A percentile compares a stretch with the other conserved stretches of the same genome.
Evolutionary conservation across 768 basidiomycete genomes (phyloP).

Genomic region (Hydnum rufescens): DNA sequence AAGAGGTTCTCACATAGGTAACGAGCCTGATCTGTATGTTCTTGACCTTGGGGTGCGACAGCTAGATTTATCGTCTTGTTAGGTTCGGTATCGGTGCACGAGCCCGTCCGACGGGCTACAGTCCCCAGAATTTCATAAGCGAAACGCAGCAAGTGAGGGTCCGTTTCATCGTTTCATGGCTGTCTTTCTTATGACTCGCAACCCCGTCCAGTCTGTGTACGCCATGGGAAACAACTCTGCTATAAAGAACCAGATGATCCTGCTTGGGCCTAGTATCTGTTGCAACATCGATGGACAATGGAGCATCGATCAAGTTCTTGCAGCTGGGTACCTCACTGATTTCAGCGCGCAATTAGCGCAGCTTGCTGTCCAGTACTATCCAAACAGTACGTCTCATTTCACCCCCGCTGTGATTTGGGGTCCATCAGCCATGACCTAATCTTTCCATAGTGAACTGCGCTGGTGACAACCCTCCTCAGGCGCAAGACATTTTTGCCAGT

Average conservation of each 20-base stretch:
- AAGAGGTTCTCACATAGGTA: constrained; percentile 14
- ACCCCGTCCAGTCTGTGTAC: neutral
- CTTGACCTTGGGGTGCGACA: neutral
- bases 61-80: neutral
- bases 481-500: neutral
- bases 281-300: constrained; percentile 21
- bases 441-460: neutral
- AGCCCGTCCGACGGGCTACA: neutral
- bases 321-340: constrained; percentile 16
- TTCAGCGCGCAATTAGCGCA: neutral
- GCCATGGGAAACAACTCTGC: neutral
- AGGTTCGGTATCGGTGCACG: neutral
- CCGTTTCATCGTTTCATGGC: neutral
- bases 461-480: neutral
- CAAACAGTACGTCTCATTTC: neutral
- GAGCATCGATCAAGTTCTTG: constrained; percentile 26
- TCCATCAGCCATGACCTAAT: neutral
- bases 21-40: constrained; percentile 62
- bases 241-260: neutral
- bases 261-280: constrained; percentile 23
- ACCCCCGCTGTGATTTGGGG: neutral
- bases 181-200: neutral
- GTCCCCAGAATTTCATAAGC: neutral
- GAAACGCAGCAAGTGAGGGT: neutral
- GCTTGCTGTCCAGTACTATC: neutral